Conservation (phyloP, 345 rosid genomes). For the Abelmoschus esculentus region DNA sequence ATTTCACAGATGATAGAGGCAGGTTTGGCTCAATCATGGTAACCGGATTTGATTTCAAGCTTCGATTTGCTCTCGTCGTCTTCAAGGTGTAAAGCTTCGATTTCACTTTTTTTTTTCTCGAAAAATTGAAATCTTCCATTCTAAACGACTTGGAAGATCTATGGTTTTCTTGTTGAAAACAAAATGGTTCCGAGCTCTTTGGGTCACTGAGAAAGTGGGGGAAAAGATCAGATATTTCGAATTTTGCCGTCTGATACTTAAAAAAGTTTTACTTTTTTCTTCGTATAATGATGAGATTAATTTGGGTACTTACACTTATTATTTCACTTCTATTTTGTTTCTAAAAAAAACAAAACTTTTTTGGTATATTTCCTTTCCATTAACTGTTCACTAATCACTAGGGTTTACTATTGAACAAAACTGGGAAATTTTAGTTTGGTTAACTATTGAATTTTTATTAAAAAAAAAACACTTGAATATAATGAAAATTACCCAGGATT, state of each 20-base stretch:
- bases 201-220: neutral
- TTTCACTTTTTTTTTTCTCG: neutral
- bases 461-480: neutral
- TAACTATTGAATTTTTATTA: too few species aligned
- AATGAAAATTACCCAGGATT: neutral
- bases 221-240: constrained; percentile 5
- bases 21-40: constrained; percentile 27
- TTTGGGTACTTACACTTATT: neutral
- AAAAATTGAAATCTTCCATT: neutral
- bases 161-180: neutral
- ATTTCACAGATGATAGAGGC: constrained; percentile 50
- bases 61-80: constrained; percentile 39
- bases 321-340: constrained; percentile 11
- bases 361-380: constrained; percentile 14
- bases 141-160: neutral
- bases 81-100: constrained; percentile 49
- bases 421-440: too few species aligned
- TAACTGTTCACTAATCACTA: neutral
- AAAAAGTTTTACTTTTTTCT: neutral
- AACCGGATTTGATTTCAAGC: constrained; percentile 30
- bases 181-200: neutral
- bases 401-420: neutral
- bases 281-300: neutral
- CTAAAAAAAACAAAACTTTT: neutral
- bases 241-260: constrained; percentile 5